Evolutionary conservation across 306 rosid genomes (phyloP), one percentile per base, ranked within the genome.

Genomic region (Acacia crassicarpa): DNA sequence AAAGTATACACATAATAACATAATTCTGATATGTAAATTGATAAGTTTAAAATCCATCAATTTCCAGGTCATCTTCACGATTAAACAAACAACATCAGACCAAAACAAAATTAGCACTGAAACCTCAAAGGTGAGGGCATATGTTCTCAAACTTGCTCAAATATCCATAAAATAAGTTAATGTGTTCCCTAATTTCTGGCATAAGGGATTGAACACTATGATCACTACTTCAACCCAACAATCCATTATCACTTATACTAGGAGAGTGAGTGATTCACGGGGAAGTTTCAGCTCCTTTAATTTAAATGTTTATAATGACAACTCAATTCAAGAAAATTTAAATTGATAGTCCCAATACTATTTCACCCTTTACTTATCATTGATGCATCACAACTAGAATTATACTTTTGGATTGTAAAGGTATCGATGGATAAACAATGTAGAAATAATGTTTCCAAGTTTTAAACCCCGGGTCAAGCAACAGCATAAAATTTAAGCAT

Each of bases 271-370:
- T 46, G 33, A 9, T 53, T 19, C 66, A 33, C 20, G 8, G 13
- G 45, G 63, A 44, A 53, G 7, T 43, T 46, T 72, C 77, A 72
- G 41, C 53, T 74, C 78, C 66, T 74, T 32, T 25, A 17, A 74
- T 30, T 25, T 25, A 69, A 71, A 7, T 58, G 22, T 45, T 32
- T 32, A 30, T 49, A 9, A 16, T 49, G 77, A 49, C 38, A 16
- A 8, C 16, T 73, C 19, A 9, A 49, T 38, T 48, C 56, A 43
- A 45, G 41, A 63, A 63, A 30, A 30, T 30, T 30, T 30, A 63
- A n/a, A 22, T n/a, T 56, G 62, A 56, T 30, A 22, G 14, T 9
- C 41, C 22, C 69, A 30, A 49, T 45, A 45, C 41, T 15, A 27
- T 63, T 63, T 63, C 13, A 63, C 10, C 41, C 9, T 63, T 63